Evolutionary conservation across 2,329 filamentous ascomycete species (phyloP), one percentile per base, ranked within the genome.

Genomic region (Escovopsis sp.): DNA sequence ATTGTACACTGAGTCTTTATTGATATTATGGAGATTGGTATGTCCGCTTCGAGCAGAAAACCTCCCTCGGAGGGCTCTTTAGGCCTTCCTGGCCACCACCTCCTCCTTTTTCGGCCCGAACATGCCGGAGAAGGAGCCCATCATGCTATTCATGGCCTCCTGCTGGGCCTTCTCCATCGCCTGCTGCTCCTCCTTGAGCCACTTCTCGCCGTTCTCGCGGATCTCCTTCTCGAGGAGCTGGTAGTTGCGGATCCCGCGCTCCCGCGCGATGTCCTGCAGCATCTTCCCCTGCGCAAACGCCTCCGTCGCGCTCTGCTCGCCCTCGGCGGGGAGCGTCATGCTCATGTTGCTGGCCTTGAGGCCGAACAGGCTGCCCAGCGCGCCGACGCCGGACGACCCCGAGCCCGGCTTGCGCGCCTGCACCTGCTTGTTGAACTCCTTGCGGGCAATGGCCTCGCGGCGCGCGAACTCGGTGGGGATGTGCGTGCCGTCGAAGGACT

Each of bases 201-300:
- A 94, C 62, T 88, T 85, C 56, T 88, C 85, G 35, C 87, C 90
- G 53, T 96, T 90, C 57, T 92, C 81, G 32, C 80, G 72, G 48
- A 98, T 93, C 62, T 94, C 81, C 60, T 78, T 79, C 58, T 96
- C 88, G 42, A 96, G 70, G 46, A 78, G 62, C 64, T 93, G 75
- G 60, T 96, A 98, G 58, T 87, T 81, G 56, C 79, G 79, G 61
- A 87, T 82, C 25, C 90, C 90, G 34, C 86, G 73, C 62, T 98
- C 90, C 34, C 90, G 77, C 34, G 90, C 86, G 56, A 93, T 78
- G 53, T 98, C 90, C 60, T 87, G 86, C 45, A 94, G 66, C 84
- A 96, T 94, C 72, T 96, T 98, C 48, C 88, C 90, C 58, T 94
- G 78, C 3, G 81, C 77, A 41, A 90, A 73, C 11, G 82, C 85